These are phyloP conservation scores for Kluyveromyces starmeri DNA, from an alignment of 805 yeast species.

Conservation along the genomic window DNA sequence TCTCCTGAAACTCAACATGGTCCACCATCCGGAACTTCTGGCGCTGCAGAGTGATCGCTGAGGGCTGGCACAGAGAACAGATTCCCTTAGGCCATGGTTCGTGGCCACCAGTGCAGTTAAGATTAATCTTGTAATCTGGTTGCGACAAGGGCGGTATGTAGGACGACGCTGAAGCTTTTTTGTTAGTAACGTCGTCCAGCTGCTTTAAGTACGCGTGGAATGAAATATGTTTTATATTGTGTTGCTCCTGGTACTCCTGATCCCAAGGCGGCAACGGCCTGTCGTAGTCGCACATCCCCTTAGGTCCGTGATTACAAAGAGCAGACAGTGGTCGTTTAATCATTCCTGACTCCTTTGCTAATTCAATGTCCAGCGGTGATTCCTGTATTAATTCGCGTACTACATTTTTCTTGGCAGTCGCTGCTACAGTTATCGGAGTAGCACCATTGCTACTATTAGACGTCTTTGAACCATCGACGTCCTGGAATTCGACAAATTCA, in stretches of 20 bases:
- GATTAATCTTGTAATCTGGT: constrained; percentile 57
- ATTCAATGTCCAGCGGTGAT: constrained; percentile 52
- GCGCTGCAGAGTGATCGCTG: constrained; percentile 85
- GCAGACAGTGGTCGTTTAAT: constrained; percentile 53
- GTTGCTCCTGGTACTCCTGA: constrained; percentile 57
- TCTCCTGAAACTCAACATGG: constrained; percentile 83
- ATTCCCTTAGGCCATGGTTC: constrained; percentile 92
- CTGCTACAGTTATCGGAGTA: neutral
- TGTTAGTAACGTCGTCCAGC: constrained; percentile 57
- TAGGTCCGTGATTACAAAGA: constrained; percentile 79
- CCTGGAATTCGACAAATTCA: constrained; percentile 24
- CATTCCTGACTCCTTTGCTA: constrained; percentile 63
- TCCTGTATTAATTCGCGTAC: constrained; percentile 34
- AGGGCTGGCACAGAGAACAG: constrained; percentile 94
- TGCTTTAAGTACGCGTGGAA: constrained; percentile 77
- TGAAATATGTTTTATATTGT: constrained; percentile 79
- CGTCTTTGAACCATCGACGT: neutral
- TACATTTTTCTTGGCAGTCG: constrained; percentile 5
- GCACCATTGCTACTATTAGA: neutral
- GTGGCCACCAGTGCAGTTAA: constrained; percentile 70
- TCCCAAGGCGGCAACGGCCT: constrained; percentile 96
- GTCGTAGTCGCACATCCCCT: constrained; percentile 98
- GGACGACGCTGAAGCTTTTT: constrained; percentile 47
- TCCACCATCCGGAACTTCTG: constrained; percentile 94
- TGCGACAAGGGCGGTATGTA: constrained; percentile 75